A percentile compares a stretch with the other conserved stretches of the same genome.
phyloP scores from a whole-genome alignment of 202 grass and related monocot genomes.

The Tripidium arundinaceum region DNA sequence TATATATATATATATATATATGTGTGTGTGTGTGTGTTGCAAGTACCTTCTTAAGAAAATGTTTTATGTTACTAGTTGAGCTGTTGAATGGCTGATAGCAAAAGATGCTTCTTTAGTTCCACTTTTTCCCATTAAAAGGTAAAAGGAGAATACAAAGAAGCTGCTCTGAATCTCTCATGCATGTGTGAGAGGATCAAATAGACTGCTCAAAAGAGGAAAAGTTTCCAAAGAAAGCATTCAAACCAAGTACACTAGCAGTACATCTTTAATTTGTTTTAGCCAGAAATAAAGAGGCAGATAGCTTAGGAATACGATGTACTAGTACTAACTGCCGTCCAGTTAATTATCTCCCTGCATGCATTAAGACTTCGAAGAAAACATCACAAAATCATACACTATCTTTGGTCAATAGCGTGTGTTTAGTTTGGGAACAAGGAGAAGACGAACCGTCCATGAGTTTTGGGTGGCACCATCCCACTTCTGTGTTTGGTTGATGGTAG shows the following conservation, averaged over 20 bases:
- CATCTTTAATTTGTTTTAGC: neutral
- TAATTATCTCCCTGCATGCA: neutral
- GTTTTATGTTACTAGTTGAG: neutral
- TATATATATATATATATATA: too few relatives aligned
- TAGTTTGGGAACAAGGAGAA: too few relatives aligned
- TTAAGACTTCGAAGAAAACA: neutral
- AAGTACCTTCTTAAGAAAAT: neutral
- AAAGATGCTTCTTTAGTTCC: slow-evolving; percentile 1
- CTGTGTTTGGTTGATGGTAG: too few relatives aligned
- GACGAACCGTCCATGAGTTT: too few relatives aligned
- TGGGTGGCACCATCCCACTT: too few relatives aligned
- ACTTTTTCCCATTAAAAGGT: neutral
- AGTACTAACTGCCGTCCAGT: neutral
- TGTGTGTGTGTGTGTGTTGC: neutral
- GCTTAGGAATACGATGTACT: neutral
- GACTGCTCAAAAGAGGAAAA: slow-evolving; percentile 14
- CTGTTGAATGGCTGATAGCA: neutral
- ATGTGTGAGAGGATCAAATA: slow-evolving; percentile 13
- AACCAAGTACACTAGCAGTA: neutral
- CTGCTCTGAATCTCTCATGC: neutral
- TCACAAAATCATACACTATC: neutral
- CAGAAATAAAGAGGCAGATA: neutral
- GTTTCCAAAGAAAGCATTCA: slow-evolving; percentile 23
- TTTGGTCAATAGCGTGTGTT: too few relatives aligned
- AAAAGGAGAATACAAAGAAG: neutral